phyloP scores from a whole-genome alignment of 2,329 filamentous ascomycete species.

The Ploettnerulaceae sp. region DNA sequence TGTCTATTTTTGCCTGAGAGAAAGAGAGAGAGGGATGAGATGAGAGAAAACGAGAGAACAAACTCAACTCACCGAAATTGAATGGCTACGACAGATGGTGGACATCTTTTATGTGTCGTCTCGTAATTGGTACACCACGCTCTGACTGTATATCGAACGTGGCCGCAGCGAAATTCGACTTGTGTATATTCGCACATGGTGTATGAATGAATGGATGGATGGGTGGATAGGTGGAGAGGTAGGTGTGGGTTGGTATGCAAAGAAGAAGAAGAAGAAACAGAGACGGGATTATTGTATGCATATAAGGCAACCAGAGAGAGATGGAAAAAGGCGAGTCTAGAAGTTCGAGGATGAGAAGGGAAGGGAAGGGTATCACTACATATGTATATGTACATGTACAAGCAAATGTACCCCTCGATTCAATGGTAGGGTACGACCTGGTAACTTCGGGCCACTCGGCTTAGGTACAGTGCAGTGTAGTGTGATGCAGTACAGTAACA shows the following conservation, averaged over 20 bases:
- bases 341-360: background rate
- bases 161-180: constrained; percentile 52
- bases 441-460: constrained; percentile 22
- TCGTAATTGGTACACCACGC: constrained; percentile 47
- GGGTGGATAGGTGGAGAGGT: background rate
- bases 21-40: no score
- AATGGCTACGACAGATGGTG: constrained; percentile 44
- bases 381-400: constrained; percentile 28
- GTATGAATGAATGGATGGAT: constrained; percentile 4
- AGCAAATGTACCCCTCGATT: constrained; percentile 29
- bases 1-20: no score
- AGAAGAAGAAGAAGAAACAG: no score
- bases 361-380: constrained; percentile 23
- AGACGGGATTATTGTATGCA: constrained; percentile 20
- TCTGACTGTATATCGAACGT: constrained; percentile 50
- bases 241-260: no score
- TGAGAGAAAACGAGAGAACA: no score
- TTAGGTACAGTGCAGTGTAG: no score
- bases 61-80: constrained; percentile 28
- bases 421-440: constrained; percentile 22
- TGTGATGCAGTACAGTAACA: no score
- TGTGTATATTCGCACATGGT: constrained; percentile 56
- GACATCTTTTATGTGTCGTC: constrained; percentile 51
- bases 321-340: no score
- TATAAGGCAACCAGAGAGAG: constrained; percentile 18